Evolutionary conservation across 805 yeast genomes (phyloP), one percentile per base, ranked within the genome.

Genomic region (Saccharomycopsis synnaedendra): DNA sequence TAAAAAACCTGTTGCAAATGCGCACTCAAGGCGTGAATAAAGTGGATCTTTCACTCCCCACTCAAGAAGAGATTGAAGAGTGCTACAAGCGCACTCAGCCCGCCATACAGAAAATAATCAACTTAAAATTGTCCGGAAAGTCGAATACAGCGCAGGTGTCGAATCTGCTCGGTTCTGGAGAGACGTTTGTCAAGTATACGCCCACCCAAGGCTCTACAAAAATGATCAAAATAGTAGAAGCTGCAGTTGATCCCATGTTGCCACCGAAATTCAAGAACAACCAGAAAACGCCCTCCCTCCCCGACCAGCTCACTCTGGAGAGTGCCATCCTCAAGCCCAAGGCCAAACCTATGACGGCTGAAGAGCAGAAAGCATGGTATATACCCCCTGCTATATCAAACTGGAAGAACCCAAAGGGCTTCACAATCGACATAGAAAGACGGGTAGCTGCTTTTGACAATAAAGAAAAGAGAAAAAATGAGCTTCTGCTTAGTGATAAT

Each of bases 401-500:
- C 61, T 93, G 97, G 97, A 89, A 88, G 62, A 93, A 93, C 62
- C 85, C 89, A 11, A 83, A 85, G 56, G 97, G 97, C 1, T 86
- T 79, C 59, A 79, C 95, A 0, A 80, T 89, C 41, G 78, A 83
- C 0, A 63, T 89, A 39, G 95, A 88, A 47, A 85, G 83, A 57
- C 69, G 97, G 50, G 67, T 85, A 47, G 81, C 82, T 1, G 71
- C 78, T 2, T 72, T 74, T 9, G 72, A 68, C 47, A 63, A 19
- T 6, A 35, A n/a, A 8, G 36, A 34, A 34, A 34, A 34, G 36
- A 19, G 19, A 19, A 19, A 19, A 5, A 29, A 8, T n/a, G 40
- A 27, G 4, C 19, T 68, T 27, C 19, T 19, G 19, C 71, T 81
- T 45, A 71, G 76, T 49, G 76, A 76, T 47, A 78, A 78, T 41